phyloP scores from a whole-genome alignment of 805 yeast species.

The Wickerhamiella lipophila region DNA sequence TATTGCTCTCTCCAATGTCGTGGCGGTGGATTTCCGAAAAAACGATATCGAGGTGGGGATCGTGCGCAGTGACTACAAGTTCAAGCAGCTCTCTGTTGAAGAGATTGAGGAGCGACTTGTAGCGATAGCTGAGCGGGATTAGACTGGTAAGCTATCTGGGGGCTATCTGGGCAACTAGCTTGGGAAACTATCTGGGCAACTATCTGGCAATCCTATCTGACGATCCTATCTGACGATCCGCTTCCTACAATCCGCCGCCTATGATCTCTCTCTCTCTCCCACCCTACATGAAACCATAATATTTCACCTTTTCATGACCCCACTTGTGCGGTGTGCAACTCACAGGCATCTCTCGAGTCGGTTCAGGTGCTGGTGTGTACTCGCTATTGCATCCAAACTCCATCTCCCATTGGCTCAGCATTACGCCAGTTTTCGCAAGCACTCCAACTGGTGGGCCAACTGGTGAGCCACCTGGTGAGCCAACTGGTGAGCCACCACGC shows the following conservation, averaged over 20 bases:
- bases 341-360: too few species aligned
- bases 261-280: too few species aligned
- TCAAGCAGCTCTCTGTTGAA: slow-evolving; percentile 61
- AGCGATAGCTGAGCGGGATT: slow-evolving; percentile 94
- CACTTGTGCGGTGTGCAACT: not conserved
- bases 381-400: slow-evolving; percentile 1
- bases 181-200: too few species aligned
- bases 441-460: too few species aligned
- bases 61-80: slow-evolving; percentile 51
- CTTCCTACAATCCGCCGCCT: too few species aligned
- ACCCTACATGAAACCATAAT: not conserved
- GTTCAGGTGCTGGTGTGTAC: not conserved
- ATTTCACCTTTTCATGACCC: not conserved
- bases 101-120: slow-evolving; percentile 91
- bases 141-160: too few species aligned
- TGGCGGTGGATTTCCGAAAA: slow-evolving; percentile 88
- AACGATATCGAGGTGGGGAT: slow-evolving; percentile 90
- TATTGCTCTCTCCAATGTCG: slow-evolving; percentile 67
- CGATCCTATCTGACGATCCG: too few species aligned
- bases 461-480: too few species aligned
- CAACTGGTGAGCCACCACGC: too few species aligned
- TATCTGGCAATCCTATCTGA: too few species aligned
- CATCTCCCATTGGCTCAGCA: not conserved
- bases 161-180: too few species aligned
- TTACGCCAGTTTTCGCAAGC: not conserved